phyloP scores from a whole-genome alignment of 2,329 filamentous ascomycete species.

The Ceratocystis huliohia region DNA sequence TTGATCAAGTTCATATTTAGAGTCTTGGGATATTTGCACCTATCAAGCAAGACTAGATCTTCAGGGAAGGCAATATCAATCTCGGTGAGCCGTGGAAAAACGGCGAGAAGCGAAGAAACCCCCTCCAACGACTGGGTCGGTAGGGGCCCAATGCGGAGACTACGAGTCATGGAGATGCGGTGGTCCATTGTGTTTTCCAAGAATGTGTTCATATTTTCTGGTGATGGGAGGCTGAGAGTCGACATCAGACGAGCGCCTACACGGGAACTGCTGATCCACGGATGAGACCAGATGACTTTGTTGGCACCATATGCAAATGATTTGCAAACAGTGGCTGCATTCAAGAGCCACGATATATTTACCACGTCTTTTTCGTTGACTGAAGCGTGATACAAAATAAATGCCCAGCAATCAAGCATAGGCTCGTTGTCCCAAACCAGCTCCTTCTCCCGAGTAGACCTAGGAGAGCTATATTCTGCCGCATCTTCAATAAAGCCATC shows the following conservation, averaged over 20 bases:
- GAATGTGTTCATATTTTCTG: not conserved
- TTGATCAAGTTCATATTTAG: not conserved
- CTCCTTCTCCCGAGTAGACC: not conserved
- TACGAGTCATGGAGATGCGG: not conserved
- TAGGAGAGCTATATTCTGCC: not conserved
- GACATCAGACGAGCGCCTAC: not conserved
- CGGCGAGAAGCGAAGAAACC: not conserved
- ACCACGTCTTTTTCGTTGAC: slow-evolving; percentile 6
- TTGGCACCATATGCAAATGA: slow-evolving; percentile 2
- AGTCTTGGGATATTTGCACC: not conserved
- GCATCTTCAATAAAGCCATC: not conserved
- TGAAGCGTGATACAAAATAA: slow-evolving; percentile 9
- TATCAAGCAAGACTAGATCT: not conserved
- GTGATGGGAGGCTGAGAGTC: not conserved
- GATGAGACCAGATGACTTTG: slow-evolving; percentile 3
- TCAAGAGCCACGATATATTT: slow-evolving; percentile 7
- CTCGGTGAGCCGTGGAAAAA: not conserved
- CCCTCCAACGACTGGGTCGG: not conserved
- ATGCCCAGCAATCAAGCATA: slow-evolving; percentile 16
- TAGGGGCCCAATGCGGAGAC: not conserved
- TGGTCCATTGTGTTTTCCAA: not conserved
- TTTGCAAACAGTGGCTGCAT: not conserved
- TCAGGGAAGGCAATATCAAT: not conserved
- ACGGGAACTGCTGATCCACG: not conserved
- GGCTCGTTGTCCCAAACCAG: slow-evolving; percentile 7